Evolutionary conservation across 148 eudicot genomes (phyloP).

Genomic region (Camellia sinensis): DNA sequence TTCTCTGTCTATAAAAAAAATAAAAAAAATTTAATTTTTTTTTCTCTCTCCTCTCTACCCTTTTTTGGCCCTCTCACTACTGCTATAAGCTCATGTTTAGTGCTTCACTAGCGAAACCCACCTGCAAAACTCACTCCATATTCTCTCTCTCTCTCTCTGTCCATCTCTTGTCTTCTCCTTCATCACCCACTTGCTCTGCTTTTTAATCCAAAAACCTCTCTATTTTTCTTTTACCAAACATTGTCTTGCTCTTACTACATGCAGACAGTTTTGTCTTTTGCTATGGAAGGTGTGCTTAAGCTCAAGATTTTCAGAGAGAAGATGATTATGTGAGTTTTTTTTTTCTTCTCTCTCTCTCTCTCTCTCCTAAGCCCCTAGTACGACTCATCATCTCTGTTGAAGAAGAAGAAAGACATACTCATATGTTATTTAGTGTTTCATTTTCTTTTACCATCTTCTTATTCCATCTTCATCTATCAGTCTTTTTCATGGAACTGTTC

Average conservation of each 20-base stretch:
- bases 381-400: not conserved
- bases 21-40: slow-evolving; percentile 6
- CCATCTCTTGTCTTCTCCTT: slow-evolving; percentile 1
- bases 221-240: not conserved
- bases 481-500: not conserved
- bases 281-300: slow-evolving; percentile 16
- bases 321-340: not conserved
- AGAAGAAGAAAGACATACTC: no score
- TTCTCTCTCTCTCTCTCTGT: slow-evolving; percentile 6
- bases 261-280: slow-evolving; percentile 15
- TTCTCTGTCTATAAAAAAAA: not conserved
- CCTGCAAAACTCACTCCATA: slow-evolving; percentile 29
- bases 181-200: slow-evolving; percentile 16
- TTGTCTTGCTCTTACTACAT: not conserved
- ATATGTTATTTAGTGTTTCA: no score
- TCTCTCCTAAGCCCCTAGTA: not conserved
- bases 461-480: no score
- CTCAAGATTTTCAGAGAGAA: slow-evolving; percentile 9
- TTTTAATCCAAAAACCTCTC: slow-evolving; percentile 3
- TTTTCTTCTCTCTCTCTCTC: not conserved
- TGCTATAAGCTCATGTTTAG: slow-evolving; percentile 48
- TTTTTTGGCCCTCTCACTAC: slow-evolving; percentile 30
- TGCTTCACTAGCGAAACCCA: slow-evolving; percentile 41
- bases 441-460: no score
- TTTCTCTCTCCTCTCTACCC: slow-evolving; percentile 17